Conservation (phyloP, 768 basidiomycete species). For the Pholiota molesta region DNA sequence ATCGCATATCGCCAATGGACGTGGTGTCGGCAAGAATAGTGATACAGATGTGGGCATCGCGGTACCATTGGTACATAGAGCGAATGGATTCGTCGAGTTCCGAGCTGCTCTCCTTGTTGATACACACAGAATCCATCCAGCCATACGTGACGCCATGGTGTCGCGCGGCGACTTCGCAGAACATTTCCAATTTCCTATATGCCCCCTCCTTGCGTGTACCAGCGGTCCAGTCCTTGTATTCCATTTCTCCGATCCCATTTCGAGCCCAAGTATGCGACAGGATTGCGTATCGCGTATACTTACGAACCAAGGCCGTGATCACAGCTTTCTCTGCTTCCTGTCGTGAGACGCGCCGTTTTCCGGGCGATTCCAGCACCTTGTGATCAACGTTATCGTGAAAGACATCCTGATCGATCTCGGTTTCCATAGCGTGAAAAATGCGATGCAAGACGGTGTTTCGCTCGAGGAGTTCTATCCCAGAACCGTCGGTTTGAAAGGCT, state of each 20-base stretch:
- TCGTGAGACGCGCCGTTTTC: neutral
- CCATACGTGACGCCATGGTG: constrained; percentile 5
- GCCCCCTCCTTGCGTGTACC: neutral
- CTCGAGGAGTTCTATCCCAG: constrained; percentile 9
- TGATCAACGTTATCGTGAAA: neutral
- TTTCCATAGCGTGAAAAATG: neutral
- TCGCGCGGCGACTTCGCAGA: constrained; percentile 5
- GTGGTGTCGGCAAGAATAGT: constrained; percentile 3
- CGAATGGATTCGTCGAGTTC: constrained; percentile 15
- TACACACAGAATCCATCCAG: constrained; percentile 12
- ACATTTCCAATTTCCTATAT: constrained; percentile 6
- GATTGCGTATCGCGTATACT: constrained; percentile 7
- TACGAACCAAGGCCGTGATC: neutral
- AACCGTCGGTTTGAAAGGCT: constrained; percentile 2
- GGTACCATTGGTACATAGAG: constrained; percentile 15
- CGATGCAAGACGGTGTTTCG: constrained; percentile 2
- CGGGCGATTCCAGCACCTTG: neutral
- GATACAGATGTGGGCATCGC: constrained; percentile 7
- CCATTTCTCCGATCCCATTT: constrained; percentile 8
- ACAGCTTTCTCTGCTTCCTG: constrained; percentile 5
- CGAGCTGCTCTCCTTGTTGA: constrained; percentile 14
- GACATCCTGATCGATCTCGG: neutral
- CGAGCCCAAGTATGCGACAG: constrained; percentile 9
- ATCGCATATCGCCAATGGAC: neutral
- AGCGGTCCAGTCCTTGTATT: constrained; percentile 4